Evolutionary conservation across 768 basidiomycete genomes (phyloP).

Genomic region (Neoboletus brunneissimus): DNA sequence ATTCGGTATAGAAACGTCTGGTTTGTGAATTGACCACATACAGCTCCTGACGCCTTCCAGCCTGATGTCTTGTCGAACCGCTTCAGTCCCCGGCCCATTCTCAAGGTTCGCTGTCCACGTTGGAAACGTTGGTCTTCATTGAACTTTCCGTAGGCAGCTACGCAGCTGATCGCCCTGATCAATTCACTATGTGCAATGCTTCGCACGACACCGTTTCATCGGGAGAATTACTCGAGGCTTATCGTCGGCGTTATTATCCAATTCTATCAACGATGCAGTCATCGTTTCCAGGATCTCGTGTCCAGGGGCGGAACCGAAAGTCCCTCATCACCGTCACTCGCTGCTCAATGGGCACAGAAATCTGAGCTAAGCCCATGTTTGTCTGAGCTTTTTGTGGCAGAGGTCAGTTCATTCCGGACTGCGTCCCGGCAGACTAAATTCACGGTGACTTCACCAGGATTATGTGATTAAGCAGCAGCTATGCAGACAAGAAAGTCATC

Average conservation of each 20-base stretch:
- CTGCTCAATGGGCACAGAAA: slow-evolving; percentile 82
- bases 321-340: slow-evolving; percentile 46
- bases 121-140: background rate
- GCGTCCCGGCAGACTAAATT: background rate
- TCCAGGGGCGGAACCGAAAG: slow-evolving; percentile 41
- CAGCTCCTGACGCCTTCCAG: slow-evolving; percentile 85
- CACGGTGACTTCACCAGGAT: slow-evolving; percentile 33
- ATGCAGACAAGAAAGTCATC: slow-evolving; percentile 72
- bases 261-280: slow-evolving; percentile 92
- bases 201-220: slow-evolving; percentile 87
- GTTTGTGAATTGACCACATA: slow-evolving; percentile 2
- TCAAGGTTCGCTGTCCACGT: slow-evolving; percentile 53
- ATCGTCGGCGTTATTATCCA: slow-evolving; percentile 93
- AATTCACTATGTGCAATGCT: slow-evolving; percentile 93
- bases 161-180: slow-evolving; percentile 82
- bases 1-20: background rate
- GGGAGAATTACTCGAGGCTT: slow-evolving; percentile 90
- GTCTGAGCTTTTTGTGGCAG: slow-evolving; percentile 54
- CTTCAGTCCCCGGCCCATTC: slow-evolving; percentile 69
- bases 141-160: slow-evolving; percentile 60
- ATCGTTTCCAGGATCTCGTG: slow-evolving; percentile 77
- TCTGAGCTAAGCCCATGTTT: slow-evolving; percentile 76
- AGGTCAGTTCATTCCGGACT: slow-evolving; percentile 41
- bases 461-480: slow-evolving; percentile 49
- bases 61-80: slow-evolving; percentile 67